These are phyloP conservation scores for Nigrograna mackinnonii DNA, from an alignment of 2,329 filamentous ascomycete genomes.

Conservation along the genomic window DNA sequence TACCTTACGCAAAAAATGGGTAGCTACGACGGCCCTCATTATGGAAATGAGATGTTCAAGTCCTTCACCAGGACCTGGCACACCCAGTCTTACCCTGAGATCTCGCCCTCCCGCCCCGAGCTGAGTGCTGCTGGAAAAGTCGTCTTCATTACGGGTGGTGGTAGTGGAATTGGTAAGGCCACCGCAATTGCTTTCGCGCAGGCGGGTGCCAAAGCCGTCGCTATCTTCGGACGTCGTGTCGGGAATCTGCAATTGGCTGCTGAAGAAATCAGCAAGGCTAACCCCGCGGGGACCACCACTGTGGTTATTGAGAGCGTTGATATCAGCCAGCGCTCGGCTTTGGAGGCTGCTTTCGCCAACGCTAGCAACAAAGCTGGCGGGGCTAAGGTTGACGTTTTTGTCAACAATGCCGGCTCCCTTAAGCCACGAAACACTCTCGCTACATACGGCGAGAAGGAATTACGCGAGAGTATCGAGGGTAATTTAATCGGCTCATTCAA, in stretches of 20 bases:
- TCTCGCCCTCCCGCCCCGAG: constrained; percentile 34
- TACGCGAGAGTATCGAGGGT: constrained; percentile 35
- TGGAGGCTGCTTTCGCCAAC: constrained; percentile 37
- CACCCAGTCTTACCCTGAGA: constrained; percentile 36
- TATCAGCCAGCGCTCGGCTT: constrained; percentile 14
- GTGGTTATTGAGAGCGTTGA: constrained; percentile 9
- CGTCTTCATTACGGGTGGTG: constrained; percentile 38
- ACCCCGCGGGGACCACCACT: constrained; percentile 7
- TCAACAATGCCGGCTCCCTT: constrained; percentile 43
- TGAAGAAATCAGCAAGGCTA: constrained; percentile 7
- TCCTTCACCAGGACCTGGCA: constrained; percentile 45
- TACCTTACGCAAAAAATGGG: constrained; percentile 25
- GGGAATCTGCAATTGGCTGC: constrained; percentile 8
- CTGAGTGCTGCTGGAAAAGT: constrained; percentile 12
- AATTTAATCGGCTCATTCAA: constrained; percentile 40
- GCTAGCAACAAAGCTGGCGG: constrained; percentile 20
- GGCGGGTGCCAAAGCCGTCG: constrained; percentile 8
- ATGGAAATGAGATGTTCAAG: constrained; percentile 8
- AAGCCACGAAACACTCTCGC: constrained; percentile 28
- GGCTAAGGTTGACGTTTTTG: constrained; percentile 45
- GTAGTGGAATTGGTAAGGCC: constrained; percentile 11
- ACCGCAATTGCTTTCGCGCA: constrained; percentile 10
- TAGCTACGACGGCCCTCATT: constrained; percentile 6
- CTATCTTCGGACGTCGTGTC: constrained; percentile 27
- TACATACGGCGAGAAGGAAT: constrained; percentile 32